phyloP scores from a whole-genome alignment of 148 eudicot species.

The Cornus controversa region DNA sequence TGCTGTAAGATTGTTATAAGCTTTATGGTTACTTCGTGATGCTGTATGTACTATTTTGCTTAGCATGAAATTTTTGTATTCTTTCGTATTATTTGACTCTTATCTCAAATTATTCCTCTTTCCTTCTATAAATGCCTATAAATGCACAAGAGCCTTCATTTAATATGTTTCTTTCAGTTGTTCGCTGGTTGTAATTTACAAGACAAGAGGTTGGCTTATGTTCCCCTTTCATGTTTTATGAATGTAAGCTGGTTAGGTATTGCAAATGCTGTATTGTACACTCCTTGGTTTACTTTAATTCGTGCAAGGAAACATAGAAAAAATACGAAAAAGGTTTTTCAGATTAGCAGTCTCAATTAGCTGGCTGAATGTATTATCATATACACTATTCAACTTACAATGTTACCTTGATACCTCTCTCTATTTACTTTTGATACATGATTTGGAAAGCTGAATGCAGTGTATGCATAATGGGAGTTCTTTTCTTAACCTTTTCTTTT shows the following conservation, averaged over 20 bases:
- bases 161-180: background rate
- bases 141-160: background rate
- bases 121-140: background rate
- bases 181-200: too few relatives aligned
- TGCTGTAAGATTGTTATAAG: background rate
- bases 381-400: background rate
- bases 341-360: background rate
- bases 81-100: background rate
- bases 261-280: background rate
- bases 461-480: background rate
- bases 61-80: background rate
- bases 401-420: background rate
- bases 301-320: background rate
- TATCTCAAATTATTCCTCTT: background rate
- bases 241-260: background rate
- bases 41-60: background rate
- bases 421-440: background rate
- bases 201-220: too few relatives aligned
- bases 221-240: too few relatives aligned
- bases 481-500: background rate
- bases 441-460: background rate
- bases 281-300: conserved; percentile 2
- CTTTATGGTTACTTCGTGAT: background rate
- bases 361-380: background rate
- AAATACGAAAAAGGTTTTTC: background rate